Base-by-base conservation (phyloP, 345 rosid species). In the Eucalyptus polybractea region DNA sequence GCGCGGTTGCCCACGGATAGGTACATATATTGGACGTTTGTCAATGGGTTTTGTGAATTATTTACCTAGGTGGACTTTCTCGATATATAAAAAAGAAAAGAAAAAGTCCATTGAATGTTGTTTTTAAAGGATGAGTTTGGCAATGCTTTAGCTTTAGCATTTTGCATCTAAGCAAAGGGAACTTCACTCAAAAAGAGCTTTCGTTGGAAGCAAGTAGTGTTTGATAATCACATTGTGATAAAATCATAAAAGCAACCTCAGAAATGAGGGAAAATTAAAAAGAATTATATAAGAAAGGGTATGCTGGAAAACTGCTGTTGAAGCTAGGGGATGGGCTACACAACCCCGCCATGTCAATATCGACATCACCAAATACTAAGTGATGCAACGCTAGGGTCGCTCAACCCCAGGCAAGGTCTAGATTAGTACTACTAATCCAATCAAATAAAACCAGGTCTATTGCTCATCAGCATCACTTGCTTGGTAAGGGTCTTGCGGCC, bases 1-100 rank as follows among this genome's bases (percentile, higher is more conserved):
- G 5, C 7, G 1, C 1, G 1, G 1, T 3, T 50, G 6, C 6
- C 16, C 16, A 50, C 7, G 5, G 16, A 50, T 50, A 2, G 6
- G 51, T 13, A 5, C 42, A n/a, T 31, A 17, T 17, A 17, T 69
- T 19, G 13, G 80, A 69, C 4, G 1, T 37, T 7, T 17, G 7
- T 67, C 33, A 31, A 69, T 33, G 80, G 25, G 24, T 33, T 69
- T 69, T 37, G 11, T 69, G 44, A 69, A 33, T 17, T 69, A 69
- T 69, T 33, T 69, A 69, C 80, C 80, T 33, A 69, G 17, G 80
- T 9, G 42, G 22, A 17, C 44, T 69, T 69, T 69, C 3, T 17
- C 3, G 4, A 9, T 69, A 17, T 69, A 69, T 69, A 69, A 69
- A 69, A 69, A 69, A 5, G 4, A 17, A 10, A 69, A 31, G 6